Evolutionary conservation across 148 eudicot genomes (phyloP).

Genomic region (Heliamphora exappendiculata): DNA sequence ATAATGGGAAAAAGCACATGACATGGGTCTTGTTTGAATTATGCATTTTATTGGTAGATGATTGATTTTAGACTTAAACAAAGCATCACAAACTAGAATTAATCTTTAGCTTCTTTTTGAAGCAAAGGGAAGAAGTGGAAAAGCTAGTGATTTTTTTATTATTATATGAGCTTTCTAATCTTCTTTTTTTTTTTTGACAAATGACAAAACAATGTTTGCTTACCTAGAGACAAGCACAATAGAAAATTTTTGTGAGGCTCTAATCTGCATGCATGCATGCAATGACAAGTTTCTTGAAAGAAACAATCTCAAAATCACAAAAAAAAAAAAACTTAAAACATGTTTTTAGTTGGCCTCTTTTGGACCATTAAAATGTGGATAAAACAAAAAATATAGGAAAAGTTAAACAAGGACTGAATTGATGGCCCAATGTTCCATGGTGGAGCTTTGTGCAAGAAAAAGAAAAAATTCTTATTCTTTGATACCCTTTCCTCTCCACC

Average conservation of each 20-base stretch:
- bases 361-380: neutral
- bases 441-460: constrained; percentile 23
- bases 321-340: too few relatives aligned
- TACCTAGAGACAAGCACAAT: neutral
- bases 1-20: neutral
- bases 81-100: neutral
- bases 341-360: too few relatives aligned
- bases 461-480: constrained; percentile 26
- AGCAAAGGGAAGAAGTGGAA: neutral
- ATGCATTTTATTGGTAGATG: neutral
- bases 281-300: neutral
- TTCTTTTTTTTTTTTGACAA: neutral
- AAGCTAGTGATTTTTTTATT: neutral
- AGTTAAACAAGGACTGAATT: constrained; percentile 9
- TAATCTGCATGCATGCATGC: too few relatives aligned
- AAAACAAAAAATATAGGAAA: constrained; percentile 5
- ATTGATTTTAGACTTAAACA: neutral
- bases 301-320: neutral
- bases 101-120: neutral
- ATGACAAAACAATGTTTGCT: neutral
- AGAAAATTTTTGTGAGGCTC: too few relatives aligned
- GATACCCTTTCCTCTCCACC: constrained; percentile 25
- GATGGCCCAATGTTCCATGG: constrained; percentile 9
- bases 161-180: neutral
- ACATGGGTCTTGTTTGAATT: neutral